These are phyloP conservation scores for Tuber calosporum DNA, from an alignment of 495 filamentous ascomycete genomes.

Conservation along the genomic window DNA sequence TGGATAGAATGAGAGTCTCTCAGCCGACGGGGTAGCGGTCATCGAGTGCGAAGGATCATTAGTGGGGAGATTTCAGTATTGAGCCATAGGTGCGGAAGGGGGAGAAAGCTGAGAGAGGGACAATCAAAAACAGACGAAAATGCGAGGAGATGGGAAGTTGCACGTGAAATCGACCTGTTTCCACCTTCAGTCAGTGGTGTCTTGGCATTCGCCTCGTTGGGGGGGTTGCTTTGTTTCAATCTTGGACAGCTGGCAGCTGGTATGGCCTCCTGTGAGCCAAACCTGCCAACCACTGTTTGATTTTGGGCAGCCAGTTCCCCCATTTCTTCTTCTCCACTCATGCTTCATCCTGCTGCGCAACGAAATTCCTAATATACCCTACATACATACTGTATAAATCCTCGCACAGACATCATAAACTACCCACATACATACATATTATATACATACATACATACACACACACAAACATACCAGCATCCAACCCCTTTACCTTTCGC, in stretches of 20 bases:
- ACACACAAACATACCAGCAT: conserved; percentile 6
- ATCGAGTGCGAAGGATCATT: conserved; percentile 47
- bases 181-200: neutral
- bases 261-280: neutral
- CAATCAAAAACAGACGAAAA: neutral
- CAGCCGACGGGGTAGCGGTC: conserved; percentile 43
- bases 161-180: neutral
- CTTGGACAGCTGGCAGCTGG: neutral
- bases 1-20: conserved; percentile 57
- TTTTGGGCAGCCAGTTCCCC: neutral
- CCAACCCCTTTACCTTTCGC: neutral
- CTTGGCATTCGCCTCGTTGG: neutral
- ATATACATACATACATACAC: conserved; percentile 7
- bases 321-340: neutral
- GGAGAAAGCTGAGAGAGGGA: neutral
- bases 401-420: neutral
- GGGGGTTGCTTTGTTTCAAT: neutral
- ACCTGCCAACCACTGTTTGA: neutral
- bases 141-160: neutral
- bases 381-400: neutral
- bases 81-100: neutral
- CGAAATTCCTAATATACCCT: neutral
- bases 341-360: neutral
- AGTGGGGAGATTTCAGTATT: neutral
- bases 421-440: neutral